Conservation (phyloP, 1,284 basidiomycete species). For the Sanguinoderma infundibulare region DNA sequence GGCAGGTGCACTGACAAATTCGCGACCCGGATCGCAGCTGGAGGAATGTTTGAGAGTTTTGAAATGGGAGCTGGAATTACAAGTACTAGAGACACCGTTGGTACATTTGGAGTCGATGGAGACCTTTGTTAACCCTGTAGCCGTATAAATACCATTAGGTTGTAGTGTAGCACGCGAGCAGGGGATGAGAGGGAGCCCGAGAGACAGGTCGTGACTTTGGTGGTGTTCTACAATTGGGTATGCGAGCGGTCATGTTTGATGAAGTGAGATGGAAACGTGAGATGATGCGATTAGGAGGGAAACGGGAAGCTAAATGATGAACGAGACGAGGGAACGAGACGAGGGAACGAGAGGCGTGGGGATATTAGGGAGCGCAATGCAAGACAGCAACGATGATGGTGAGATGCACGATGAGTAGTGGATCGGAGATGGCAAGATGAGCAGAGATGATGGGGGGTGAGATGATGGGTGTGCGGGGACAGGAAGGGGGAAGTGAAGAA, state of each 20-base stretch:
- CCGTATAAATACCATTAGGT: constrained; percentile 5
- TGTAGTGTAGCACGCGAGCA: constrained; percentile 3
- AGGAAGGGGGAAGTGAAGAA: neutral
- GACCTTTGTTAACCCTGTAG: neutral
- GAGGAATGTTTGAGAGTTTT: neutral
- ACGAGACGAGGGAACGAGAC: neutral
- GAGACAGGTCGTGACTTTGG: constrained; percentile 1
- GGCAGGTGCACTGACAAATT: no score
- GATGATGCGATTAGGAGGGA: neutral
- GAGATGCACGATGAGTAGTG: neutral
- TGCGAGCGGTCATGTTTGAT: neutral
- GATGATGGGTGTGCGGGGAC: neutral
- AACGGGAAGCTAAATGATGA: neutral
- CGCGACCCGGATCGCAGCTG: neutral
- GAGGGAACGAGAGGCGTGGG: neutral
- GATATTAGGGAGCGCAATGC: neutral
- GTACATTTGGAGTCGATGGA: constrained; percentile 3
- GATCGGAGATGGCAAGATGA: neutral
- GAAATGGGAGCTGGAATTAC: neutral
- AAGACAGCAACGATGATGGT: neutral
- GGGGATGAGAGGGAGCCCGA: neutral
- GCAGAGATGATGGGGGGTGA: no score
- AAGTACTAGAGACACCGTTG: constrained; percentile 2
- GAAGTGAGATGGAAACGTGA: constrained; percentile 1
- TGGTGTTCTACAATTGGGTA: constrained; percentile 17